A percentile compares a stretch with the other conserved stretches of the same genome.
These are phyloP conservation scores for Leccinum olivaceopallidum DNA, from an alignment of 768 basidiomycete genomes.

Conservation along the genomic window DNA sequence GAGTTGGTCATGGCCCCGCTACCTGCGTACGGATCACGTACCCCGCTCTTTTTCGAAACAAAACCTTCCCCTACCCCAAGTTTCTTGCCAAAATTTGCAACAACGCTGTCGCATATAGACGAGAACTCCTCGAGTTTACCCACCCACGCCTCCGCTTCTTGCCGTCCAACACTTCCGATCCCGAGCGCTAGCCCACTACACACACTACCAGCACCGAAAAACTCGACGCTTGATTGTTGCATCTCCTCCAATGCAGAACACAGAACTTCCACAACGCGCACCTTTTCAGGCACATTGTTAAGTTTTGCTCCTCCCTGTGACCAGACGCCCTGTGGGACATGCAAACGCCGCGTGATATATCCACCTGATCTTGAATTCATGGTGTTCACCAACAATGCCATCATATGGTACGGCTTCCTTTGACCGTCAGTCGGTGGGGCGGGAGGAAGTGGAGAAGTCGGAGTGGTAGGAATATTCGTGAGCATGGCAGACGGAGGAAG, in stretches of 20 bases:
- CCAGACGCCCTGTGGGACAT: constrained; percentile 91
- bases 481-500: constrained; percentile 48
- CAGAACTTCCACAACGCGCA: constrained; percentile 79
- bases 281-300: constrained; percentile 78
- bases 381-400: constrained; percentile 75
- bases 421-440: constrained; percentile 69
- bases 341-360: constrained; percentile 81
- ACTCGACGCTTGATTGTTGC: constrained; percentile 65
- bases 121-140: constrained; percentile 80
- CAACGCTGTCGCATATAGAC: constrained; percentile 74
- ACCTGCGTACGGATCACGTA: constrained; percentile 31
- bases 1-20: constrained; percentile 8
- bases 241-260: constrained; percentile 80
- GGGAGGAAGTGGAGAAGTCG: constrained; percentile 76
- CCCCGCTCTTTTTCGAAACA: constrained; percentile 74
- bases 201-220: constrained; percentile 78
- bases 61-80: constrained; percentile 88
- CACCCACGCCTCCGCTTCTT: constrained; percentile 80
- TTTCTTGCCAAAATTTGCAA: constrained; percentile 83
- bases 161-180: constrained; percentile 72
- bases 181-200: constrained; percentile 73
- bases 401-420: constrained; percentile 88
- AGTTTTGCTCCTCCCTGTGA: constrained; percentile 88
- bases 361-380: constrained; percentile 83
- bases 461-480: constrained; percentile 67